Base-by-base conservation (phyloP, 2,329 filamentous ascomycete genomes). In the Stachybotrys echinatus region DNA sequence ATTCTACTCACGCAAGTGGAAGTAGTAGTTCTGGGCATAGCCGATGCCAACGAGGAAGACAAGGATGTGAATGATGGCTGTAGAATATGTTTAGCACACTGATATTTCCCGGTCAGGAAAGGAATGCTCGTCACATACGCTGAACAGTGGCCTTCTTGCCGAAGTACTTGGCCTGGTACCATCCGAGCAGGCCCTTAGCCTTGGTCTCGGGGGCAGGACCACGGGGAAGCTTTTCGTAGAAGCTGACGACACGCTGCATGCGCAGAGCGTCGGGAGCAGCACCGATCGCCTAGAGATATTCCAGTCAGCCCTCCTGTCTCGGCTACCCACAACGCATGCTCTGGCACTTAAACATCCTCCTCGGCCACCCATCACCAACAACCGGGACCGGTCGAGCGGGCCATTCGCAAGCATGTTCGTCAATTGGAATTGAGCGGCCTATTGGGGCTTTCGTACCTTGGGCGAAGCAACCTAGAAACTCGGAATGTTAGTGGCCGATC, bases 21-120 rank as follows among this genome's bases (percentile, higher is more conserved):
- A 97, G 84, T 99, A 97, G 86, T 99, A 99, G 79, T 96, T 92
- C 78, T 97, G 90, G 64, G 88, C 88, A 75, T 99, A 99, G 65
- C 94, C 92, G 61, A 97, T 69, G 59, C 83, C 74, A 58, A 96
- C 75, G 55, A 99, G 76, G 68, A 83, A 78, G 61, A 81, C 85
- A 64, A 99, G 87, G 63, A 84, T 80, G 74, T 99, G 94, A 64
- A 95, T 79, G 67, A 99, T 83, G 58, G 94, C 94, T 99, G 46
- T 52, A 49, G 18, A 46, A 55, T 67, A 49, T 51, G 50, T 61
- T 55, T 53, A 55, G 47, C 31, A 51, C 39, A 47, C 55, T n/a
- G n/a, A n/a, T n/a, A 34, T 34, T 34, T 53, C 52, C 53, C 51
- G 46, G 54, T 61, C 34, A 57, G 50, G 17, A 34, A 46, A 34